These are phyloP conservation scores for Hypoxylon sp. DNA, from an alignment of 2,329 filamentous ascomycete genomes.

Conservation along the genomic window DNA sequence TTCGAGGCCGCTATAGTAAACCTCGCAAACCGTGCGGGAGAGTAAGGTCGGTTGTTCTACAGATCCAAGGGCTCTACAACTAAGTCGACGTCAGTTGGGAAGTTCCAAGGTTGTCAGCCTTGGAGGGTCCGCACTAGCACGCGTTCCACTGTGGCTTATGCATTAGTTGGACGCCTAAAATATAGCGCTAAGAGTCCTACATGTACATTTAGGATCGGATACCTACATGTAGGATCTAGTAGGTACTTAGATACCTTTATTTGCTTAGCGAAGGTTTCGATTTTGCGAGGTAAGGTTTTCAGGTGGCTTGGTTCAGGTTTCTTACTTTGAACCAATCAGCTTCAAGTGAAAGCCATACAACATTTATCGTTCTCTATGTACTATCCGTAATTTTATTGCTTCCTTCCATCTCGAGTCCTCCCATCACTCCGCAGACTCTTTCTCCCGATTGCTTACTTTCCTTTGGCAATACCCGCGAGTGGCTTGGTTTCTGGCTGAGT, in stretches of 20 bases:
- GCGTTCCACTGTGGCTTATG: conserved; percentile 13
- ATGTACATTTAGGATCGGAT: no score
- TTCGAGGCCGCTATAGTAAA: conserved; percentile 3
- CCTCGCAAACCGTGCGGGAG: conserved; percentile 9
- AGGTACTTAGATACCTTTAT: not conserved
- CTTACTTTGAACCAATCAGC: no score
- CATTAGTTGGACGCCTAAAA: conserved; percentile 8
- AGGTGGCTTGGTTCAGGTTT: no score
- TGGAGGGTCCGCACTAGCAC: conserved; percentile 13
- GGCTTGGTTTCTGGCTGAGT: no score
- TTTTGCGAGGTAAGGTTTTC: no score
- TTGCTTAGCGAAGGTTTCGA: not conserved
- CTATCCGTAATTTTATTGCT: no score
- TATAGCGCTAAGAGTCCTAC: not conserved
- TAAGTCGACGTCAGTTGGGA: conserved; percentile 27
- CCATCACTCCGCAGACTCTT: no score
- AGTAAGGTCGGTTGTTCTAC: conserved; percentile 8
- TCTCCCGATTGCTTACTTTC: not conserved
- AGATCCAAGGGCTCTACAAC: conserved; percentile 22
- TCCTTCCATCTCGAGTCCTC: no score
- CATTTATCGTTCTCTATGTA: no score
- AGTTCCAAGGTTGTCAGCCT: conserved; percentile 31
- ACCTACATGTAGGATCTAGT: no score
- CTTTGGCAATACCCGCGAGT: no score
- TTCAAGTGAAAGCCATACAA: no score